Conservation (phyloP, 2,329 filamentous ascomycete genomes). For the Clonostachys chloroleuca region DNA sequence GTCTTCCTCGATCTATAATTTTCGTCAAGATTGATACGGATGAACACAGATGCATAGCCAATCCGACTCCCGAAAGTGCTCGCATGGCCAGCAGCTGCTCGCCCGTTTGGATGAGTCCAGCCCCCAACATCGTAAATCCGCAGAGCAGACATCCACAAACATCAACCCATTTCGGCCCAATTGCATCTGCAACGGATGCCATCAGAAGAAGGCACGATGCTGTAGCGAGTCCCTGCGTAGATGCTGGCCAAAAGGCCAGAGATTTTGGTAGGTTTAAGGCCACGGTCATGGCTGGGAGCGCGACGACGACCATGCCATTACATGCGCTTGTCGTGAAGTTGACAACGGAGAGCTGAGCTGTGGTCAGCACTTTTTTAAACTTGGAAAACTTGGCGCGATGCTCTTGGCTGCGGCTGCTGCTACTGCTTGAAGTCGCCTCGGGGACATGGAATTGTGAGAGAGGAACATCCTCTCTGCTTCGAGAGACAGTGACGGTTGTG, state of each 20-base stretch:
- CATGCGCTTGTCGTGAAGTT: conserved; percentile 16
- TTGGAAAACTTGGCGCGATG: neutral
- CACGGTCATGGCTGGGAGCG: conserved; percentile 30
- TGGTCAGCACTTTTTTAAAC: neutral
- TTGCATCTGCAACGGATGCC: conserved; percentile 28
- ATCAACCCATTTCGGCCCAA: conserved; percentile 24
- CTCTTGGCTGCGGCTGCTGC: too few species aligned
- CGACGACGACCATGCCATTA: conserved; percentile 29
- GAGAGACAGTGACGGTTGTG: too few species aligned
- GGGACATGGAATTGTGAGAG: too few species aligned
- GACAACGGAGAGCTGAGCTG: conserved; percentile 11
- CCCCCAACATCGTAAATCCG: conserved; percentile 21
- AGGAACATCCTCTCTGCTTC: too few species aligned
- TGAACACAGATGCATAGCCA: conserved; percentile 25
- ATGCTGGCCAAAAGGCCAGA: conserved; percentile 31
- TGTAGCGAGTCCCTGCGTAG: conserved; percentile 24
- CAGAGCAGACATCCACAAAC: conserved; percentile 22
- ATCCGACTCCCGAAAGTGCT: conserved; percentile 29
- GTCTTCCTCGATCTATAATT: conserved; percentile 18
- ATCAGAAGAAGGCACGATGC: conserved; percentile 30
- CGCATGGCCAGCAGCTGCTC: conserved; percentile 27
- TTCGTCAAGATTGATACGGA: conserved; percentile 26
- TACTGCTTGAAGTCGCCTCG: too few species aligned
- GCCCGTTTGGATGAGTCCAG: conserved; percentile 18
- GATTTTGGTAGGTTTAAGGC: conserved; percentile 22